Base-by-base conservation (phyloP, 2,329 filamentous ascomycete genomes). In the Xylariaceae sp. region DNA sequence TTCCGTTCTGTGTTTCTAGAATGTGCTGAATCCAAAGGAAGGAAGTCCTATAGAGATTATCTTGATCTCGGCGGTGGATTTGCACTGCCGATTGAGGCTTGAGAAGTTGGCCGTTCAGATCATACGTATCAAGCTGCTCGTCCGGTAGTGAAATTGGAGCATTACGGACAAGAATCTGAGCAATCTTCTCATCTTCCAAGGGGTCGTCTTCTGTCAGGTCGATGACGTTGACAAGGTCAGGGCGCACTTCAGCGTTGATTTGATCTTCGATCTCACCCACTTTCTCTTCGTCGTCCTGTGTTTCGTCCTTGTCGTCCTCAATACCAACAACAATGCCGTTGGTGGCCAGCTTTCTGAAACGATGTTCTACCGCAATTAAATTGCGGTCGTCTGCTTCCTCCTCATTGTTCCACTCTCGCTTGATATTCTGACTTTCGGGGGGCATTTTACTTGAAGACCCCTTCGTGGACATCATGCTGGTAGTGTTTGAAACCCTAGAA, bases 1-100 rank as follows among this genome's bases (percentile, higher is more conserved):
- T 42, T 10, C 53, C 61, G 9, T 42, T 16, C 9, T 49, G 31
- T 1, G 56, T 57, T 7, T 43, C 31, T 2, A 65, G 54, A 19
- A 68, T 62, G 12, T 48, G 38, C 38, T 60, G 54, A 18, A 68
- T 59, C 12, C 47, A 31, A 2, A 68, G 53, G 51, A 67, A 68
- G 13, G 60, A 59, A 5, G 61, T 51, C 6, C 59, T 51, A 34
- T 53, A 55, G 3, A 63, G 47, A 11, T 48, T 36, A 5, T 44
- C 31, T 5, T 47, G 28, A 14, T 48, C 40, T 13, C 18, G 42
- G 9, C 14, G 42, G 18, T 17, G 48, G 13, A 66, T 63, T 16
- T 67, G 59, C 2, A 64, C 59, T 3, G 57, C 57, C 1, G 42
- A 52, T 5, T 58, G 62, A 2, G 36, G 39, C 22, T 59, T 52